Conservation (phyloP, 495 filamentous ascomycete species). For the Niebla homalea region DNA sequence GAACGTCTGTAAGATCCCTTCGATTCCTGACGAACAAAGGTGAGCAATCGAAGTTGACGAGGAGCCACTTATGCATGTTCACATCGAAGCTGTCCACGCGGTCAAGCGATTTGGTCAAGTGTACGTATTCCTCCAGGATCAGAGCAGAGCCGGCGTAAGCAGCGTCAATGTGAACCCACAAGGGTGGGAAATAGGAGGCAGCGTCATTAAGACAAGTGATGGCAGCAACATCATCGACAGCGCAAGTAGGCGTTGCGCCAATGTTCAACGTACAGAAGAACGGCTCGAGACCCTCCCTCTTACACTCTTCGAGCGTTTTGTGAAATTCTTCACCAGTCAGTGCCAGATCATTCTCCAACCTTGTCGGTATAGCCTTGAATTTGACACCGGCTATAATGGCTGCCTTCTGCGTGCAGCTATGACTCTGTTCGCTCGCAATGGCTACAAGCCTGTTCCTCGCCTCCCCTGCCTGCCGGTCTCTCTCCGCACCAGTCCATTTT, state of each 20-base stretch:
- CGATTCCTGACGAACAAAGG: slow-evolving; percentile 68
- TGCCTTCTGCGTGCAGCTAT: slow-evolving; percentile 76
- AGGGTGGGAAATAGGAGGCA: slow-evolving; percentile 29
- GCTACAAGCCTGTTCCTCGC: slow-evolving; percentile 64
- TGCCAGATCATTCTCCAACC: slow-evolving; percentile 48
- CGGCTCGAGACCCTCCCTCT: slow-evolving; percentile 53
- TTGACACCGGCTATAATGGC: slow-evolving; percentile 75
- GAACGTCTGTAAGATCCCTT: slow-evolving; percentile 57
- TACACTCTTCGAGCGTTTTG: slow-evolving; percentile 45
- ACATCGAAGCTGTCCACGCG: slow-evolving; percentile 79
- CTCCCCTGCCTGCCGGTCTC: slow-evolving; percentile 51
- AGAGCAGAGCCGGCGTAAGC: slow-evolving; percentile 85
- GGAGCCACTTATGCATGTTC: slow-evolving; percentile 98
- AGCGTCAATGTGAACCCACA: slow-evolving; percentile 96
- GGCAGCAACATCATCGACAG: slow-evolving; percentile 64
- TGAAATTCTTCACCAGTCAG: slow-evolving; percentile 55
- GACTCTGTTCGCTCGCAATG: slow-evolving; percentile 64
- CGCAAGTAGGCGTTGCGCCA: slow-evolving; percentile 81
- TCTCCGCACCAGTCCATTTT: slow-evolving; percentile 40
- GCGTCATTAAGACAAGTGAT: slow-evolving; percentile 53
- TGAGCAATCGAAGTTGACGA: slow-evolving; percentile 89
- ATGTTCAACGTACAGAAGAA: slow-evolving; percentile 80
- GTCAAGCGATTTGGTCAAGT: slow-evolving; percentile 47
- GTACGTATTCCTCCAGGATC: slow-evolving; percentile 65
- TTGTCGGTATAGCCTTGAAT: slow-evolving; percentile 52